These are phyloP conservation scores for Trichoderma afroharzianum DNA, from an alignment of 2,329 filamentous ascomycete genomes.

Conservation along the genomic window DNA sequence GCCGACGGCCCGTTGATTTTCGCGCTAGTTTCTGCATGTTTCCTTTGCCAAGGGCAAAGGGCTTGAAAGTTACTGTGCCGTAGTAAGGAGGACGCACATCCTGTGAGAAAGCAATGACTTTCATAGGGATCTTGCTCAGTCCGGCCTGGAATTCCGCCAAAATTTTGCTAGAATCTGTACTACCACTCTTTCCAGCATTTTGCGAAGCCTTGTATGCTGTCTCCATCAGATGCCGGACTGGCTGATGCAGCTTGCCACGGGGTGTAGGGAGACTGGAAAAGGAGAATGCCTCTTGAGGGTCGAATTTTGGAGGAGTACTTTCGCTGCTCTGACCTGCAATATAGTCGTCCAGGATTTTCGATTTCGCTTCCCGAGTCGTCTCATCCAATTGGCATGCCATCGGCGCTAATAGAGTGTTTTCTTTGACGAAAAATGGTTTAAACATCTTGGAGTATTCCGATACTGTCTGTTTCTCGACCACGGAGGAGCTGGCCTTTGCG, in stretches of 20 bases:
- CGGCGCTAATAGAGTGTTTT: slow-evolving; percentile 67
- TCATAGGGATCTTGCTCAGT: slow-evolving; percentile 57
- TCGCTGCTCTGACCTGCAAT: slow-evolving; percentile 46
- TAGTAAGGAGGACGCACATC: slow-evolving; percentile 68
- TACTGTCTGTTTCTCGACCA: slow-evolving; percentile 21
- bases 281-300: slow-evolving; percentile 45
- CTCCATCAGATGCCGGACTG: slow-evolving; percentile 60
- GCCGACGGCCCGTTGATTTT: slow-evolving; percentile 50
- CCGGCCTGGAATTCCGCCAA: slow-evolving; percentile 34
- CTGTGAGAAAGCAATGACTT: slow-evolving; percentile 58
- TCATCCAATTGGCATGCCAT: slow-evolving; percentile 55
- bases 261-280: slow-evolving; percentile 36
- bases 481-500: slow-evolving; percentile 25
- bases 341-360: slow-evolving; percentile 50
- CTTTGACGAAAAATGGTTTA: slow-evolving; percentile 74
- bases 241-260: slow-evolving; percentile 47
- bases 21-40: slow-evolving; percentile 51
- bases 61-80: slow-evolving; percentile 65
- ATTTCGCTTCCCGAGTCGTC: slow-evolving; percentile 51
- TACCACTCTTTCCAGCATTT: slow-evolving; percentile 32
- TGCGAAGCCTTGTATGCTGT: slow-evolving; percentile 48
- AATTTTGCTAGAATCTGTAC: slow-evolving; percentile 36
- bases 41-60: slow-evolving; percentile 40
- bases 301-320: slow-evolving; percentile 35
- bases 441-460: slow-evolving; percentile 69